Conservation (phyloP, 768 basidiomycete genomes). For the Suillus bovinus region DNA sequence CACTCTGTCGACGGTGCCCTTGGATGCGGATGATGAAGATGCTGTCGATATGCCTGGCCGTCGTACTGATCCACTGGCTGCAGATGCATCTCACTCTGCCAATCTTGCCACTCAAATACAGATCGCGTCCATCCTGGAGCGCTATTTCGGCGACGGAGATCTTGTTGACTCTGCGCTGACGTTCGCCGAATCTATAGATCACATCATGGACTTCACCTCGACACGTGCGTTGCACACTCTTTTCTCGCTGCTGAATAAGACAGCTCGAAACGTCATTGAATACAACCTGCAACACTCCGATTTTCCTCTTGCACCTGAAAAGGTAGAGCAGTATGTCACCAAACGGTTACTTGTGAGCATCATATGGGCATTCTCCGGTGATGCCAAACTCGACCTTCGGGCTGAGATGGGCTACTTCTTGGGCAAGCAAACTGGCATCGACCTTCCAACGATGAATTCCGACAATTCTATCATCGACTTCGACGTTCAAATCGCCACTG, state of each 20-base stretch:
- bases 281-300: conserved; percentile 95
- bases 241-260: conserved; percentile 97
- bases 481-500: conserved; percentile 84
- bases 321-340: conserved; percentile 86
- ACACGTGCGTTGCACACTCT: conserved; percentile 93
- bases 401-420: conserved; percentile 89
- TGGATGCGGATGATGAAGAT: conserved; percentile 92
- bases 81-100: conserved; percentile 54
- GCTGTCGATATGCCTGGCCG: conserved; percentile 59
- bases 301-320: conserved; percentile 85
- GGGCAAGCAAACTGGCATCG: conserved; percentile 82
- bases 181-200: conserved; percentile 84
- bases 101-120: conserved; percentile 76
- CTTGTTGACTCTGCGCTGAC: conserved; percentile 77
- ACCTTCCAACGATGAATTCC: conserved; percentile 72
- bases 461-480: conserved; percentile 92
- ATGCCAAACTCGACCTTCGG: conserved; percentile 87
- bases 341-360: conserved; percentile 89
- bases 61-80: conserved; percentile 44
- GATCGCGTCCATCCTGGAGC: conserved; percentile 72
- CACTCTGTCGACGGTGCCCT: conserved; percentile 67
- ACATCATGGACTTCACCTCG: conserved; percentile 98
- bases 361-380: conserved; percentile 98
- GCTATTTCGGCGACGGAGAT: conserved; percentile 81
- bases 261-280: conserved; percentile 88